Evolutionary conservation across 352 stramenopile species (phyloP).

Genomic region (Phytopythium helicoides): DNA sequence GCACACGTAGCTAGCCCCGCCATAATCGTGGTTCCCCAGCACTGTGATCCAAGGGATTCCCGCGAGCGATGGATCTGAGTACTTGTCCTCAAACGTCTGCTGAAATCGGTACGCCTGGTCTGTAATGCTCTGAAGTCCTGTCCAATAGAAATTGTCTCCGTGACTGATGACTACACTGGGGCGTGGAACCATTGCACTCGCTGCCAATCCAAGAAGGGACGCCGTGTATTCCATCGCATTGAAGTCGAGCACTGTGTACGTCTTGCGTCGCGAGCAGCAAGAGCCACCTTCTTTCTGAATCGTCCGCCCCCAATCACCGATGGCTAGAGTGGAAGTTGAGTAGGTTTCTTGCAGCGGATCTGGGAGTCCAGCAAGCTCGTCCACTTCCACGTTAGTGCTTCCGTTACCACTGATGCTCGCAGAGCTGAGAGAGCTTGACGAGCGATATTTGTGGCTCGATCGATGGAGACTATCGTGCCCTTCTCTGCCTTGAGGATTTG

Average conservation of each 20-base stretch:
- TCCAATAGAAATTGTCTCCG: constrained; percentile 85
- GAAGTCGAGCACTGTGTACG: constrained; percentile 62
- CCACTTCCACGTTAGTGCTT: constrained; percentile 15
- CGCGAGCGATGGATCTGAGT: constrained; percentile 36
- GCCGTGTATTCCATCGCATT: constrained; percentile 73
- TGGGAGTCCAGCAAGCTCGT: constrained; percentile 24
- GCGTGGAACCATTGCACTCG: constrained; percentile 19
- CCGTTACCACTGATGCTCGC: constrained; percentile 12
- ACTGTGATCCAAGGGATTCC: constrained; percentile 84
- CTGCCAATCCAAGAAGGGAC: constrained; percentile 48
- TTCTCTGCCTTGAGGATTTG: too few relatives aligned
- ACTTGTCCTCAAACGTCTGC: constrained; percentile 81
- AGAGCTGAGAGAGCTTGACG: background rate
- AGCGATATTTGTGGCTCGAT: background rate
- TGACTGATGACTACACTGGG: constrained; percentile 53
- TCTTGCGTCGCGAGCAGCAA: constrained; percentile 54
- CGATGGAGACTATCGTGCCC: background rate
- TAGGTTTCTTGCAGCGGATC: constrained; percentile 37
- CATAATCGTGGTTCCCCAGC: constrained; percentile 86
- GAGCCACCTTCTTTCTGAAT: constrained; percentile 55
- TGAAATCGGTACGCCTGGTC: constrained; percentile 72
- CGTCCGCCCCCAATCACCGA: constrained; percentile 78
- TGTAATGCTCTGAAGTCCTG: constrained; percentile 47
- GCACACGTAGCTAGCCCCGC: constrained; percentile 77
- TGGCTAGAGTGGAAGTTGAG: constrained; percentile 52